Conservation (phyloP, 169 alveolate genomes). For the Cystoisospora suis region DNA sequence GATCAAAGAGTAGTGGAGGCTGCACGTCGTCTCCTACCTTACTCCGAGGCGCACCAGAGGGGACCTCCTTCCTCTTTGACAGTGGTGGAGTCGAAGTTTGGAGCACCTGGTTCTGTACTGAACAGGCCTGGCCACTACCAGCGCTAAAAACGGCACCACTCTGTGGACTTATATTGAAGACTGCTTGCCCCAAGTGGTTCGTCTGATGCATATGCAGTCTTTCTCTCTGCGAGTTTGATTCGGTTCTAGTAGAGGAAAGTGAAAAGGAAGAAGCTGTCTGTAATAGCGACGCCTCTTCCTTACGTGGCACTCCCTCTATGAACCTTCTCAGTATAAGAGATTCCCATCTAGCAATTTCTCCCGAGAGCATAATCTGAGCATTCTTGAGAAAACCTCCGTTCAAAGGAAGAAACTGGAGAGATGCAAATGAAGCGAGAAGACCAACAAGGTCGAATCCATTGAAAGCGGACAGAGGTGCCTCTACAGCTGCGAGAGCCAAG, state of each 20-base stretch:
- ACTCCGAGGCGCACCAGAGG: background rate
- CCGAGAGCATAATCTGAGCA: background rate
- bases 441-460: constrained; percentile 11
- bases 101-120: too few relatives aligned
- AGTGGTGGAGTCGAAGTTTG: background rate
- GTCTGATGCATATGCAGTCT: background rate
- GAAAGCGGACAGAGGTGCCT: background rate
- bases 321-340: background rate
- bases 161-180: too few relatives aligned
- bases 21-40: background rate
- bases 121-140: too few relatives aligned
- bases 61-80: background rate
- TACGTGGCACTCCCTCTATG: background rate
- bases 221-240: too few relatives aligned
- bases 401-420: background rate
- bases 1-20: too few relatives aligned
- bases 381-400: background rate
- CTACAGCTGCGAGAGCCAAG: background rate
- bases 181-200: background rate
- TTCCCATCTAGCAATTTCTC: background rate
- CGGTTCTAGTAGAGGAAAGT: too few relatives aligned
- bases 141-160: background rate
- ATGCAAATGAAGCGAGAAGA: background rate
- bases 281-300: background rate
- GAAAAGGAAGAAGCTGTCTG: too few relatives aligned